Base-by-base conservation (phyloP, 148 eudicot genomes). In the Suaeda aralocaspica region DNA sequence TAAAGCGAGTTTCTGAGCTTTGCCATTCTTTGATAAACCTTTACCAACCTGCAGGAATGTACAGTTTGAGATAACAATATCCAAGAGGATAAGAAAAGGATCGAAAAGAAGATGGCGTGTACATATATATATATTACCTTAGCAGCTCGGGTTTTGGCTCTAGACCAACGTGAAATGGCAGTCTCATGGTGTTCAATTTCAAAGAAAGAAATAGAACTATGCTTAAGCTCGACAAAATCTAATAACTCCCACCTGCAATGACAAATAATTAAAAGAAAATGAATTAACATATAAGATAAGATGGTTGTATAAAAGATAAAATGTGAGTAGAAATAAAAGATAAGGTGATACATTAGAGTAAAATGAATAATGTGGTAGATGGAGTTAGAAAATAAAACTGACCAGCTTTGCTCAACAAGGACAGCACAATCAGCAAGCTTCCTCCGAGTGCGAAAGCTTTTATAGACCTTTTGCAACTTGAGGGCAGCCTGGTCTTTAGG, bases 381-480 rank as follows among this genome's bases (percentile, higher is more conserved):
- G n/a, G n/a, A n/a, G n/a, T n/a, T n/a, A 11, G 41, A 12, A 10
- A 39, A 9, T 0, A 21, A 39, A 24, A 49, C 83, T 53, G 59
- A 89, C 96, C 99, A 91, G 83, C 92, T 91, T 71, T 91, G 96
- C 82, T 94, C 99, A 67, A 87, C 87, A 58, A 94, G 85, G 67
- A 94, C 93, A 26, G 99, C 99, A 79, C 99, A 91, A 82, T 91
- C 99, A 16, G 99, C 99, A 19, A 94, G 84, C 89, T 94, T 94
- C 77, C 99, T 69, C 59, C 99, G 72, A 9, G 99, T 94, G 29
- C 99, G 84, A 55, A 89, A 94, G 83, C 99, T 94, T 58, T 94
- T 94, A 77, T 94, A 94, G 7, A 94, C 99, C 77, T 94, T 91
- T 86, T 94, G 99, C 79, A 94, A 70, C 86, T 91, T 94, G 7